A percentile compares a stretch with the other conserved stretches of the same genome.
These are phyloP conservation scores for Pythium diclinum DNA, from an alignment of 352 stramenopile genomes.

Conservation along the genomic window DNA sequence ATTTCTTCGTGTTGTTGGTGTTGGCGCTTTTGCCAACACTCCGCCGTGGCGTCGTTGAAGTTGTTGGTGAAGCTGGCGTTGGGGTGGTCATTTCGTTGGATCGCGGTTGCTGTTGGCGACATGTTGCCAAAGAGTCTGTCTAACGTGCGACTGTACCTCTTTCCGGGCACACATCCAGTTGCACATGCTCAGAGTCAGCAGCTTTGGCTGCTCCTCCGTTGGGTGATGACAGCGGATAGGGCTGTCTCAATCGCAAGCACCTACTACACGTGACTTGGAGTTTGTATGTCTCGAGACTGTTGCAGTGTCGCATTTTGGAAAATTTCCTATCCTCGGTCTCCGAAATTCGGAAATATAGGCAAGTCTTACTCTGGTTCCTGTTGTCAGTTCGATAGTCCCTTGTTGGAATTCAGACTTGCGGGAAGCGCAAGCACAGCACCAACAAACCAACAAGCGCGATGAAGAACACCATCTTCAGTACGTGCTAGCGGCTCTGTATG, in stretches of 20 bases:
- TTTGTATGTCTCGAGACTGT: conserved; percentile 16
- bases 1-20: not conserved
- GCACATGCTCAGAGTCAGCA: conserved; percentile 18
- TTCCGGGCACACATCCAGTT: conserved; percentile 18
- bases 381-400: conserved; percentile 17
- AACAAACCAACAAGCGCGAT: conserved; percentile 25
- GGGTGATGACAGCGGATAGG: conserved; percentile 19
- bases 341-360: conserved; percentile 9
- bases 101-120: not conserved
- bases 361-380: not conserved
- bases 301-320: conserved; percentile 26
- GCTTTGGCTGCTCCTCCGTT: not conserved
- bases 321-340: conserved; percentile 1
- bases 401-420: conserved; percentile 18
- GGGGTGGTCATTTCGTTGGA: conserved; percentile 6
- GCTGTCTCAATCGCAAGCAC: conserved; percentile 12
- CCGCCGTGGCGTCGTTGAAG: conserved; percentile 19
- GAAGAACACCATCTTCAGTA: conserved; percentile 80
- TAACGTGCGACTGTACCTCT: conserved; percentile 15
- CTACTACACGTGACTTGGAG: conserved; percentile 9
- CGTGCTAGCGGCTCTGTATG: conserved; percentile 18
- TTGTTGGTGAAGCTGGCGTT: conserved; percentile 24
- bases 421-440: not conserved
- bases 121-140: conserved; percentile 1
- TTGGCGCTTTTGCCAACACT: not conserved